These are phyloP conservation scores for Geum urbanum DNA, from an alignment of 306 rosid genomes.

Conservation along the genomic window DNA sequence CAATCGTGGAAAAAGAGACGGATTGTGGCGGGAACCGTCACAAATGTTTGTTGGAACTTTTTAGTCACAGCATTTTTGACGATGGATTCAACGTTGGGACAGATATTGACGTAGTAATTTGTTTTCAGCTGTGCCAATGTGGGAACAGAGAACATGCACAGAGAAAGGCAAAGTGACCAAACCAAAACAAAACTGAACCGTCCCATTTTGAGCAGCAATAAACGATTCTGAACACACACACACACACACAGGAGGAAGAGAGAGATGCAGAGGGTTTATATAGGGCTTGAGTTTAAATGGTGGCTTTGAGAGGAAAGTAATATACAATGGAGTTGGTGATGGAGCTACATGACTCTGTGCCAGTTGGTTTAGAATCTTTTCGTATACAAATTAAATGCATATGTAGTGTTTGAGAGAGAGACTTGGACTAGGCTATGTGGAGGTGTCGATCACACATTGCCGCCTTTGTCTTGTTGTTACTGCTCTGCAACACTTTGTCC, in stretches of 20 bases:
- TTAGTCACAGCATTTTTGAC: conserved; percentile 55
- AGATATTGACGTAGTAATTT: conserved; percentile 56
- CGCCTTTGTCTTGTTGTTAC: conserved; percentile 7
- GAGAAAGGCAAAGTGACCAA: conserved; percentile 36
- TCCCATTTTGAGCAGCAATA: conserved; percentile 35
- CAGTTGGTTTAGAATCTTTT: conserved; percentile 10
- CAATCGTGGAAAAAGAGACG: conserved; percentile 97
- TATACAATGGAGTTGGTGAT: background rate
- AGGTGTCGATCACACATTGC: conserved; percentile 10
- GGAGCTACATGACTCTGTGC: background rate
- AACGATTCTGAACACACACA: background rate
- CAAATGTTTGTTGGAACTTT: conserved; percentile 75
- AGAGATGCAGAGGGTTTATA: background rate
- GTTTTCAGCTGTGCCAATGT: conserved; percentile 52
- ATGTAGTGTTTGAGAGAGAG: conserved; percentile 25
- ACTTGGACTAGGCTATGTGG: conserved; percentile 16
- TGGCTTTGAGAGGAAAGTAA: background rate
- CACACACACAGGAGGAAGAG: background rate
- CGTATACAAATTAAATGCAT: background rate
- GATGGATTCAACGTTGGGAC: conserved; percentile 72
- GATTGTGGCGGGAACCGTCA: conserved; percentile 75
- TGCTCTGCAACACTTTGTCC: conserved; percentile 11
- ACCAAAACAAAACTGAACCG: conserved; percentile 27
- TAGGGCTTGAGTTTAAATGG: conserved; percentile 7
- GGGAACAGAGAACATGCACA: conserved; percentile 34